Evolutionary conservation across 2,329 filamentous ascomycete genomes (phyloP), one percentile per base, ranked within the genome.

Genomic region (Massarina eburnea): DNA sequence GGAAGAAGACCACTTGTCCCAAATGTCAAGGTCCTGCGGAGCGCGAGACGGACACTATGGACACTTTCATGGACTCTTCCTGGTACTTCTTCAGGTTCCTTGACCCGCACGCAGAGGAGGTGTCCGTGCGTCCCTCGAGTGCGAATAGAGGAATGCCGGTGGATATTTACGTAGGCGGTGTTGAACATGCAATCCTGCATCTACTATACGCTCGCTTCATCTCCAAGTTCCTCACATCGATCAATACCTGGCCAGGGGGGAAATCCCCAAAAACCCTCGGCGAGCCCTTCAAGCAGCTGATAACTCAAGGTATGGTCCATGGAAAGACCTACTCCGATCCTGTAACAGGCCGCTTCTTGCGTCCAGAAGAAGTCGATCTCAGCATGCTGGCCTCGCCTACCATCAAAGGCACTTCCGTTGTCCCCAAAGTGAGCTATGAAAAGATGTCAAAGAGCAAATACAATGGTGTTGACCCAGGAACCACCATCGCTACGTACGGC

Each of bases 401-500:
- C 43, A 80, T 94, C n/a, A 76, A 76, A 15, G 76, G 79, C 0
- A 87, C 83, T 0, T 81, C 83, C 3, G 71, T 79, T 38, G 59
- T 63, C 0, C 82, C 86, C 1, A 80, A 74, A 21, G 71, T 90
- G 15, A 84, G 82, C 1, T 95, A 81, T 58, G 90, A 95, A 67
- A 96, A 96, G 66, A 96, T 96, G 91, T 94, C 88, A 30, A 96
- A 96, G 72, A 95, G 89, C 60, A 96, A 96, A 70, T 79, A 94
- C 73, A 96, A 96, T 62, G 91, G 91, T 20, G 89, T 95, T 6
- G 89, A 95, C 62, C 91, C 91, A 0, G 83, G 81, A 0, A 76
- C 74, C 0, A 88, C 86, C 52, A 89, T 94, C 46, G 73, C 77
- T 7, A 83, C 81, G 55, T 86, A 94, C 58, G 91, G 91, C 18